These are phyloP conservation scores for Pachyrhizus erosus DNA, from an alignment of 306 rosid species.

Conservation along the genomic window DNA sequence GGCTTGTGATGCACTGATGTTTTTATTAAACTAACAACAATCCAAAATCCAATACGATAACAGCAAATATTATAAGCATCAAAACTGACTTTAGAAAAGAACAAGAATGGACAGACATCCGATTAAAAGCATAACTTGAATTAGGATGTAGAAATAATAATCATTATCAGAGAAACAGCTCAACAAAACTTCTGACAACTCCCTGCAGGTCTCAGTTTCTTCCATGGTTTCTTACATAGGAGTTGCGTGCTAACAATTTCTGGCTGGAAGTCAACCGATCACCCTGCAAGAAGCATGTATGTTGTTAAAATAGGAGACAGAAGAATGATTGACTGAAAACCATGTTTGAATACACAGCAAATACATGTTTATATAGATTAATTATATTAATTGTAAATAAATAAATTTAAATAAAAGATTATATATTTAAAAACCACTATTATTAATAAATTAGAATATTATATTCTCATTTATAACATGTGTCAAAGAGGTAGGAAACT, in stretches of 20 bases:
- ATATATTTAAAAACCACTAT: too few relatives aligned
- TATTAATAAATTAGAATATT: too few relatives aligned
- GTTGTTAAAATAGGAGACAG: too few relatives aligned
- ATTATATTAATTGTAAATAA: too few relatives aligned
- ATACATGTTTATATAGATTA: too few relatives aligned
- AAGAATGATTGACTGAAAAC: too few relatives aligned
- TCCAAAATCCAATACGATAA: constrained; percentile 31
- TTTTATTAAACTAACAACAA: constrained; percentile 43
- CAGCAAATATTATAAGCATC: not conserved
- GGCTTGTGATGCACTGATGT: constrained; percentile 28
- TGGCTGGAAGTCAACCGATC: constrained; percentile 65
- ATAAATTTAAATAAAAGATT: too few relatives aligned
- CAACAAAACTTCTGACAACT: constrained; percentile 10
- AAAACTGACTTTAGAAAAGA: constrained; percentile 24
- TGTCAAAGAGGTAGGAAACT: constrained; percentile 27
- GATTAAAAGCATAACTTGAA: constrained; percentile 13
- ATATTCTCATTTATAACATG: too few relatives aligned
- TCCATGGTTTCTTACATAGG: constrained; percentile 78
- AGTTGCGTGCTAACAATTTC: constrained; percentile 67
- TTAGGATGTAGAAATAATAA: constrained; percentile 30
- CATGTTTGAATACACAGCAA: too few relatives aligned
- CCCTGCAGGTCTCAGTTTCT: constrained; percentile 52
- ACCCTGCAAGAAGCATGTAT: constrained; percentile 62
- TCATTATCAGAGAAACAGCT: constrained; percentile 35
- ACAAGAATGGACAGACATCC: constrained; percentile 14